These are phyloP conservation scores for Gentiana straminea DNA, from an alignment of 257 asterid species.

Conservation along the genomic window DNA sequence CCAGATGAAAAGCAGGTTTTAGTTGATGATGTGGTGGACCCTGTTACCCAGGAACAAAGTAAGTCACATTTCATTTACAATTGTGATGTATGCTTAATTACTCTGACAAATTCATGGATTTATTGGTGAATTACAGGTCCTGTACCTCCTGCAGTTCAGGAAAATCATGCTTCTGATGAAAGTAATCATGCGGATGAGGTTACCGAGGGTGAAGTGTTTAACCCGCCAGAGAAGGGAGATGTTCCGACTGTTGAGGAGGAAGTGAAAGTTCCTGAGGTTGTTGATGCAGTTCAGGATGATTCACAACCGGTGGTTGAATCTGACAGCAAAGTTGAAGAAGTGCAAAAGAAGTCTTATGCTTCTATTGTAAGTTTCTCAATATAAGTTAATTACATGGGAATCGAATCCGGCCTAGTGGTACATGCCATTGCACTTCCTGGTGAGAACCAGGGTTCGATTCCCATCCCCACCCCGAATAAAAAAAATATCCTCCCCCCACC, in stretches of 20 bases:
- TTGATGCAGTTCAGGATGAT: constrained; percentile 43
- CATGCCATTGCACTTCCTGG: too few species aligned
- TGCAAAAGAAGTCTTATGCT: constrained; percentile 85
- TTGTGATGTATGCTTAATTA: constrained; percentile 8
- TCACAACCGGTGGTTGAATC: constrained; percentile 39
- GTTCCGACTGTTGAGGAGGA: constrained; percentile 47
- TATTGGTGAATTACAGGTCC: constrained; percentile 25
- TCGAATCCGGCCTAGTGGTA: too few species aligned
- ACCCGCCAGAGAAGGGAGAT: constrained; percentile 68
- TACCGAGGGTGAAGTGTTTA: constrained; percentile 54
- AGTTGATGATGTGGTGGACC: constrained; percentile 35
- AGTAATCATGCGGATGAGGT: constrained; percentile 48
- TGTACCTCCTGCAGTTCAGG: constrained; percentile 32
- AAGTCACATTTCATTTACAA: constrained; percentile 6
- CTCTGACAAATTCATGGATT: not conserved
- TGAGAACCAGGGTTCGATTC: too few species aligned
- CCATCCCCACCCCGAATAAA: too few species aligned
- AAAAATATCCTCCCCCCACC: too few species aligned
- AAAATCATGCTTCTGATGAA: constrained; percentile 42
- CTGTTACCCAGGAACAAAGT: constrained; percentile 52
- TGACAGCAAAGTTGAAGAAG: constrained; percentile 45
- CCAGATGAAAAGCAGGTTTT: constrained; percentile 19
- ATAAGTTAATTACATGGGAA: not conserved
- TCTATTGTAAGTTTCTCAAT: constrained; percentile 58
- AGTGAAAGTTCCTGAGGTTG: constrained; percentile 73